A percentile compares a stretch with the other conserved stretches of the same genome.
Conservation (phyloP, 2,329 filamentous ascomycete species). For the Trichoderma sp. region DNA sequence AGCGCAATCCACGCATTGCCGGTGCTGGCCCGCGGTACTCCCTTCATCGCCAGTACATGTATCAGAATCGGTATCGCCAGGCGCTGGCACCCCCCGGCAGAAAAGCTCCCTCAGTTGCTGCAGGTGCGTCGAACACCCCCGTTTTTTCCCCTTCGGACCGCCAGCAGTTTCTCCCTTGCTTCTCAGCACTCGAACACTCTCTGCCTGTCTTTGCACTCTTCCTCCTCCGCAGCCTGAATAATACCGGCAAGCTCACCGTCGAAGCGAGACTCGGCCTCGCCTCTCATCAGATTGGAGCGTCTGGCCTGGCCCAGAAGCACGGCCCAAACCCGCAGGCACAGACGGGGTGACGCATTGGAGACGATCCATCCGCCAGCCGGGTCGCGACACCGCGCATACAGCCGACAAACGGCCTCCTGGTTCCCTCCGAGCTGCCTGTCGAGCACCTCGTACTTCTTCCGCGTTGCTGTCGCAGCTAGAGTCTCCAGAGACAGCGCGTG, state of each 20-base stretch:
- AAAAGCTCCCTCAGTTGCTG: slow-evolving; percentile 9
- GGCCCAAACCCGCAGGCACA: slow-evolving; percentile 3
- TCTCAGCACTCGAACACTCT: slow-evolving; percentile 8
- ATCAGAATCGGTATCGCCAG: slow-evolving; percentile 26
- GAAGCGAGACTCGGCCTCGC: slow-evolving; percentile 23
- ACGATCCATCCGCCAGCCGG: not conserved
- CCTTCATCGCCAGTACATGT: not conserved
- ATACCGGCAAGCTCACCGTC: not conserved
- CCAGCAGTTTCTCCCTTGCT: slow-evolving; percentile 19
- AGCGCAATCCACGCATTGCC: not conserved
- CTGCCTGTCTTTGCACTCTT: slow-evolving; percentile 16
- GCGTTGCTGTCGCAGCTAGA: slow-evolving; percentile 23
- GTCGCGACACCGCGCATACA: slow-evolving; percentile 19
- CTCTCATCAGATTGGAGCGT: slow-evolving; percentile 24
- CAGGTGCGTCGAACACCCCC: slow-evolving; percentile 25
- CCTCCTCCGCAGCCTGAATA: slow-evolving; percentile 24
- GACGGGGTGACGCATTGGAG: slow-evolving; percentile 17
- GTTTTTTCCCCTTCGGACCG: slow-evolving; percentile 13
- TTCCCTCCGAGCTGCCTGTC: slow-evolving; percentile 5
- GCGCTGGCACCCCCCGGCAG: slow-evolving; percentile 16
- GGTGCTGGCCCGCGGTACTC: not conserved
- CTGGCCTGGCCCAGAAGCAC: slow-evolving; percentile 7
- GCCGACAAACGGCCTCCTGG: not conserved
- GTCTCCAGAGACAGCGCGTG: not conserved
- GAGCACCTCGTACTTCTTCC: slow-evolving; percentile 7